phyloP scores from a whole-genome alignment of 176 grass and related monocot genomes.

The Eragrostis nindensis region DNA sequence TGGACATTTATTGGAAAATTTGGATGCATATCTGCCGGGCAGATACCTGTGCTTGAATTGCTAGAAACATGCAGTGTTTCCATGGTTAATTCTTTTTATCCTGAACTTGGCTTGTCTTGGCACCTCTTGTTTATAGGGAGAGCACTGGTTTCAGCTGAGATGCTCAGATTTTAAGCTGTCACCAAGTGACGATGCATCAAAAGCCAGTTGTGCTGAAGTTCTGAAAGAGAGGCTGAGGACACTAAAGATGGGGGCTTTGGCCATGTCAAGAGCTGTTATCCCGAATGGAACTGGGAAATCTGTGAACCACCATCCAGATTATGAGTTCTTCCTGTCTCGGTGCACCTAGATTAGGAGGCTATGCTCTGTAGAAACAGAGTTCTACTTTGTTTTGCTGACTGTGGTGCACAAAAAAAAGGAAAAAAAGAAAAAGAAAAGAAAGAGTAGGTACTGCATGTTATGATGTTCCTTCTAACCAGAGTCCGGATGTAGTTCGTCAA shows the following conservation, averaged over 20 bases:
- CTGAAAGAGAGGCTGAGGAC: slow-evolving; percentile 62
- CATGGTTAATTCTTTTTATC: slow-evolving; percentile 8
- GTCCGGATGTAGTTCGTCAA: slow-evolving; percentile 29
- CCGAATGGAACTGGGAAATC: slow-evolving; percentile 43
- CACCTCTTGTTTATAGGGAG: slow-evolving; percentile 50
- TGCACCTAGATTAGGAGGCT: slow-evolving; percentile 22
- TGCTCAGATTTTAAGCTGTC: slow-evolving; percentile 29
- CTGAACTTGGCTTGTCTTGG: background rate
- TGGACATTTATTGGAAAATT: background rate
- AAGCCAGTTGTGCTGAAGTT: slow-evolving; percentile 36
- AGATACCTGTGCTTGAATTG: background rate
- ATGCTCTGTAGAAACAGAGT: background rate
- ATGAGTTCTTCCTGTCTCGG: slow-evolving; percentile 69
- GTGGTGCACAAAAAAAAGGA: background rate
- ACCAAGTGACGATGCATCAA: background rate
- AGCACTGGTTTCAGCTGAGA: slow-evolving; percentile 63
- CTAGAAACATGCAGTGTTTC: background rate
- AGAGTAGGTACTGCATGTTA: too few relatives aligned
- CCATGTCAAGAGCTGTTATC: slow-evolving; percentile 56
- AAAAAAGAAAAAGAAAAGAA: too few relatives aligned
- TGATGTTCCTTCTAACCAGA: slow-evolving; percentile 41
- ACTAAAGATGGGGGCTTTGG: slow-evolving; percentile 55
- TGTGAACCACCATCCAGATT: slow-evolving; percentile 66
- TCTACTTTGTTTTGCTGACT: background rate
- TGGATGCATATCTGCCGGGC: background rate